Percentiles rank a stretch among this genome's conserved stretches.
Evolutionary conservation across 2,329 filamentous ascomycete genomes (phyloP).

Genomic region (Aspergillus ustus): DNA sequence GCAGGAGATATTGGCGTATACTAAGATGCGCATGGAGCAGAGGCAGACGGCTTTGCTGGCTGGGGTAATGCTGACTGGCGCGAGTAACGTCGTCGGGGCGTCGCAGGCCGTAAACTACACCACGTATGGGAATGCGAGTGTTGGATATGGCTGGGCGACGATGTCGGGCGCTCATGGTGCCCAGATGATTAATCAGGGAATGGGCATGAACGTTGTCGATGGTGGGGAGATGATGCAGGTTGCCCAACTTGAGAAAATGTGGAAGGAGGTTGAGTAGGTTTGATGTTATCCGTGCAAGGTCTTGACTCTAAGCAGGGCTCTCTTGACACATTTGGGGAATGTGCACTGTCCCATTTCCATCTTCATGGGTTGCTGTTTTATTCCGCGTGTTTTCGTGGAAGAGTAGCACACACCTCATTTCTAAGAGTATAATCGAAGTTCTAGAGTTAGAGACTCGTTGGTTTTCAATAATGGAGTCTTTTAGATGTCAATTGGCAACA

Average conservation of each 20-base stretch:
- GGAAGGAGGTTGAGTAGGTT: constrained; percentile 1
- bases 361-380: no score
- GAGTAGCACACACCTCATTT: no score
- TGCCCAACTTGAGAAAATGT: neutral
- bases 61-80: neutral
- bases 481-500: no score
- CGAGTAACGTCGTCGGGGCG: neutral
- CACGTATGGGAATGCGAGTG: neutral
- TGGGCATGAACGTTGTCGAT: constrained; percentile 2
- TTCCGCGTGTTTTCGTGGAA: no score
- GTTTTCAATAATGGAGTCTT: no score
- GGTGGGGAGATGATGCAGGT: constrained; percentile 5
- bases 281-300: no score
- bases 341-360: no score
- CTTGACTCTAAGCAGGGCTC: no score
- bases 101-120: neutral
- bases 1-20: neutral
- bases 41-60: neutral
- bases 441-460: no score
- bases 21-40: neutral
- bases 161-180: neutral
- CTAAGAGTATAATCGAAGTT: no score
- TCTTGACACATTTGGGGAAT: no score
- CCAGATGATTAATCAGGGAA: neutral
- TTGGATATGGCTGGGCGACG: neutral